A percentile compares a stretch with the other conserved stretches of the same genome.
Conservation (phyloP, 2,329 filamentous ascomycete species). For the Blastomyces gilchristii region DNA sequence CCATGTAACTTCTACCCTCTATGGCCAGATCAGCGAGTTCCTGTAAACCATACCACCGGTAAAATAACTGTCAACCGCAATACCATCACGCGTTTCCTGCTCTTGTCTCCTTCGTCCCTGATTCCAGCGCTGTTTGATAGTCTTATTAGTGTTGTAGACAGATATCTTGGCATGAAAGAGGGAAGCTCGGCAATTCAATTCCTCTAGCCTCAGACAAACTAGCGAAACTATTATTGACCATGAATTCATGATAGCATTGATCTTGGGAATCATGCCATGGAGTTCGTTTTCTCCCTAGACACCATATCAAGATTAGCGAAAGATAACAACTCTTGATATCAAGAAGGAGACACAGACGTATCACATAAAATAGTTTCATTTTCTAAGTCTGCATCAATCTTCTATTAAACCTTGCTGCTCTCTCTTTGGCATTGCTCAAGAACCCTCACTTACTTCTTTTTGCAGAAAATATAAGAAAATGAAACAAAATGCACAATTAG, state of each 20-base stretch:
- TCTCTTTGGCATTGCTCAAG: too few relatives aligned
- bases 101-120: neutral
- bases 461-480: too few relatives aligned
- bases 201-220: neutral
- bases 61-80: neutral
- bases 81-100: neutral
- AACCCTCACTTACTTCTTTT: too few relatives aligned
- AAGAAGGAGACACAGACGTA: too few relatives aligned
- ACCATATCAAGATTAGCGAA: too few relatives aligned
- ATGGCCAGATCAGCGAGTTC: neutral
- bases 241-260: neutral
- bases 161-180: neutral
- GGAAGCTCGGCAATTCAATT: neutral
- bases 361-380: too few relatives aligned
- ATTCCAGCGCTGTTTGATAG: neutral
- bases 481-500: too few relatives aligned
- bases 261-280: neutral
- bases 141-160: neutral
- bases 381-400: too few relatives aligned
- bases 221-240: neutral
- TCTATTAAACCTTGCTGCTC: too few relatives aligned
- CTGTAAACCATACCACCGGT: neutral
- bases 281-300: too few relatives aligned
- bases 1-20: neutral
- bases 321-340: too few relatives aligned